phyloP scores from a whole-genome alignment of 148 eudicot genomes.

The Heliosperma pusillum region DNA sequence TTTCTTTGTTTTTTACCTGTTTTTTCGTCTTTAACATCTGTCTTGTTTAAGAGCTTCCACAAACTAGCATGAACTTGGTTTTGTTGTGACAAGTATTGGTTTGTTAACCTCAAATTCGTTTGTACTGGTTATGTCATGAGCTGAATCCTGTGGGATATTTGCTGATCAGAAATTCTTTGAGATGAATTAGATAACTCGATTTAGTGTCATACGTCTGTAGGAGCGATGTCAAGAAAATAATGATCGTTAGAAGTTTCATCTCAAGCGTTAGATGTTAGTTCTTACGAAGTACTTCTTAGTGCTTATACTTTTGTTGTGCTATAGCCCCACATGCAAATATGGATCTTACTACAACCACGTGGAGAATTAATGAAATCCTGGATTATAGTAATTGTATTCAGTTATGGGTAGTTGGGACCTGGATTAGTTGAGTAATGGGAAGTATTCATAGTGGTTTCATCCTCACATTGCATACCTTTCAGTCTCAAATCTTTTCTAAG shows the following conservation, averaged over 20 bases:
- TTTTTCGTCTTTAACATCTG: not conserved
- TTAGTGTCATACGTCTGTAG: slow-evolving; percentile 12
- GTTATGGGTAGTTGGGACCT: slow-evolving; percentile 6
- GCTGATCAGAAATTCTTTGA: not conserved
- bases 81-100: not conserved
- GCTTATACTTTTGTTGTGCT: slow-evolving; percentile 21
- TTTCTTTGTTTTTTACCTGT: not conserved
- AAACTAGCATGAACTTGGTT: not conserved
- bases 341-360: not conserved
- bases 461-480: slow-evolving; percentile 29
- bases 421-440: slow-evolving; percentile 15
- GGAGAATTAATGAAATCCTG: not conserved
- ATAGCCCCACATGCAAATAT: slow-evolving; percentile 19
- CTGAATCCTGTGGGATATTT: not conserved
- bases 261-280: slow-evolving; percentile 16
- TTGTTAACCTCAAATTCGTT: not conserved
- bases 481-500: slow-evolving; percentile 13
- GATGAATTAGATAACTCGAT: slow-evolving; percentile 5
- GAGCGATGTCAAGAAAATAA: not conserved
- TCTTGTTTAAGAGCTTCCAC: not conserved
- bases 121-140: not conserved
- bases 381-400: slow-evolving; percentile 13
- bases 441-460: slow-evolving; percentile 31
- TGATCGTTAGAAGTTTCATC: slow-evolving; percentile 3
- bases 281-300: slow-evolving; percentile 7